Percentiles rank a stretch among this genome's conserved stretches.
phyloP scores from a whole-genome alignment of 306 rosid species.

The Rosa persica region DNA sequence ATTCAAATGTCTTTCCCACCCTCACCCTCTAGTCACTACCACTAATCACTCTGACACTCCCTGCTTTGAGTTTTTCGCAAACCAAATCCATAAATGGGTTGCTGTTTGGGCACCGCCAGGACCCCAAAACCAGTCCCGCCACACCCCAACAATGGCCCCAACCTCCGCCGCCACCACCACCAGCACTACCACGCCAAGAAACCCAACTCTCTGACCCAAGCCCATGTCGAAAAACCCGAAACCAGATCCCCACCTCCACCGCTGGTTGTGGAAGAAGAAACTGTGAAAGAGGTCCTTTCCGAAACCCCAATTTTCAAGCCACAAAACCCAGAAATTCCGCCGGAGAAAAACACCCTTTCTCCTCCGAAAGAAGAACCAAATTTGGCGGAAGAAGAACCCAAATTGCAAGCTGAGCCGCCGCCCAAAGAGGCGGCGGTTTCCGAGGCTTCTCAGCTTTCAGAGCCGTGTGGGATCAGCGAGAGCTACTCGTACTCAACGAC shows the following conservation, averaged over 20 bases:
- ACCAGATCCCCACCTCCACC: constrained; percentile 23
- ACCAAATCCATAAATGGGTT: constrained; percentile 55
- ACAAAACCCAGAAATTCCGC: constrained; percentile 16
- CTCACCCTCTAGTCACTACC: constrained; percentile 11
- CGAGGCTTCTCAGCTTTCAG: constrained; percentile 52
- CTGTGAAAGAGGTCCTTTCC: constrained; percentile 82
- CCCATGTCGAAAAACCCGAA: constrained; percentile 21
- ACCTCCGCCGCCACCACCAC: constrained; percentile 14
- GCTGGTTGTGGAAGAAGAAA: constrained; percentile 59
- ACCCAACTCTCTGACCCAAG: neutral
- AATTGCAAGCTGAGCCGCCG: constrained; percentile 18
- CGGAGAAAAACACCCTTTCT: constrained; percentile 25
- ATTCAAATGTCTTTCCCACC: constrained; percentile 24
- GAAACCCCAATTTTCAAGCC: constrained; percentile 76
- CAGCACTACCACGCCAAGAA: constrained; percentile 22
- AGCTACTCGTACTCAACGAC: constrained; percentile 59
- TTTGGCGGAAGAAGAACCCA: neutral
- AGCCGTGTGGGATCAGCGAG: constrained; percentile 56
- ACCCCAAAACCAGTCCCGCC: constrained; percentile 27
- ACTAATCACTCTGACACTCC: constrained; percentile 24
- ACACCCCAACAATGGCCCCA: constrained; percentile 14
- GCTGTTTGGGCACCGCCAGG: constrained; percentile 62
- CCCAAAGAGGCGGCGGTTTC: constrained; percentile 22
- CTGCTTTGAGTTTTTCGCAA: neutral
- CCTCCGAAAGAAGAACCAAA: neutral